Conservation (phyloP, 176 grass and related monocot species). For the Carex pumila region DNA sequence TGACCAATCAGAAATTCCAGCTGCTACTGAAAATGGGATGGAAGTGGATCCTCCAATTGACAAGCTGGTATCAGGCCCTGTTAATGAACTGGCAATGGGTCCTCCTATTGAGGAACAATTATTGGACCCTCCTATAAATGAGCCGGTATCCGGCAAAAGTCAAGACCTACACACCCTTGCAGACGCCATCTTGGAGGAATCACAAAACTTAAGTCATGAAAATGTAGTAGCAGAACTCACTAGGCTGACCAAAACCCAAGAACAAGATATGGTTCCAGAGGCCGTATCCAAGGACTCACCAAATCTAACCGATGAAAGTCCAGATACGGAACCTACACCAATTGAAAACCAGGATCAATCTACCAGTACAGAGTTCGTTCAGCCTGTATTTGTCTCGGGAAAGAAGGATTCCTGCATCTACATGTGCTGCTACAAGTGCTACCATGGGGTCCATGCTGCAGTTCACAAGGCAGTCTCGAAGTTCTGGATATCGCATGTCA, state of each 20-base stretch:
- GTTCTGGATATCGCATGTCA: slow-evolving; percentile 34
- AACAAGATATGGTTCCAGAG: neutral
- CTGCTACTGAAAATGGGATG: neutral
- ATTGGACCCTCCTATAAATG: neutral
- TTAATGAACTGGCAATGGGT: neutral
- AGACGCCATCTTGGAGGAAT: neutral
- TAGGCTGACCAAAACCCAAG: neutral
- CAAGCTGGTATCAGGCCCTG: neutral
- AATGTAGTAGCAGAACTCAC: neutral
- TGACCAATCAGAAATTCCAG: neutral
- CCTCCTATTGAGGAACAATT: neutral
- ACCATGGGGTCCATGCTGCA: slow-evolving; percentile 41
- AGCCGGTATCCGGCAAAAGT: neutral
- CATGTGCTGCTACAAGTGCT: slow-evolving; percentile 56
- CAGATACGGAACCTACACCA: neutral
- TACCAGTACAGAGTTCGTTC: neutral
- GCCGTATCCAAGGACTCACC: neutral
- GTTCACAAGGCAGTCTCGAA: slow-evolving; percentile 51
- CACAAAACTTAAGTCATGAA: neutral
- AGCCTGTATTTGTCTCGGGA: slow-evolving; percentile 15
- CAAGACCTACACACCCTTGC: neutral
- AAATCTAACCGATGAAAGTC: slow-evolving; percentile 9
- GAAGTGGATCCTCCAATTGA: neutral
- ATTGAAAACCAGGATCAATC: neutral
- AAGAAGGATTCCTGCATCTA: slow-evolving; percentile 55